Conservation (phyloP, 805 yeast genomes). For the Zygosaccharomyces kombuchaensis region DNA sequence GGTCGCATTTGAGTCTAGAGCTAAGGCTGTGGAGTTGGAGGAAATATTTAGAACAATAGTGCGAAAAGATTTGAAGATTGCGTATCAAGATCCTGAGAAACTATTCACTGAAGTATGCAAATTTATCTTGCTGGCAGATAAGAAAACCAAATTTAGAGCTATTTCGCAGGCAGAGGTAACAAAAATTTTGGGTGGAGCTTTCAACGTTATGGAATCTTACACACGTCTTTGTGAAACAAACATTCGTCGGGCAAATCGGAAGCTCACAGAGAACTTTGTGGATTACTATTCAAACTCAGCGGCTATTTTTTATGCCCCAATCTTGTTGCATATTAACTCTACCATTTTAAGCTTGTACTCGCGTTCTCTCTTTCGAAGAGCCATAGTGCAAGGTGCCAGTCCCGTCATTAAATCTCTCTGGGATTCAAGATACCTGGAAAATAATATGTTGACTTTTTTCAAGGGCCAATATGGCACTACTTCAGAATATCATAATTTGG, state of each 20-base stretch:
- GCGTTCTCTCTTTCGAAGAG: conserved; percentile 17
- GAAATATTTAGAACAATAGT: conserved; percentile 3
- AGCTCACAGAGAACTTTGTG: background rate
- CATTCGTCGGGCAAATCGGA: conserved; percentile 9
- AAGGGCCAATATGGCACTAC: conserved; percentile 6
- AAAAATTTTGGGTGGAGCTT: conserved; percentile 14
- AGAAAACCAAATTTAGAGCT: background rate
- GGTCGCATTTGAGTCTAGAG: conserved; percentile 9
- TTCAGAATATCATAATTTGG: conserved; percentile 8
- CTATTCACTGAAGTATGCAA: conserved; percentile 6
- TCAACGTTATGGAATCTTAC: conserved; percentile 17
- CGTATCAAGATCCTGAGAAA: conserved; percentile 2
- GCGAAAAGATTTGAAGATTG: background rate
- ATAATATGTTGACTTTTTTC: conserved; percentile 5
- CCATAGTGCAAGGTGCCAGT: conserved; percentile 13
- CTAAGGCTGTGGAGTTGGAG: conserved; percentile 4
- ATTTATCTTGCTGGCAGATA: conserved; percentile 4
- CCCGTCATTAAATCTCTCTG: conserved; percentile 3
- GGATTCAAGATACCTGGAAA: conserved; percentile 6
- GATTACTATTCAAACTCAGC: background rate
- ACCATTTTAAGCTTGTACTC: conserved; percentile 11
- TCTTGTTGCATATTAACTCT: conserved; percentile 6
- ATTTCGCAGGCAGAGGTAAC: background rate
- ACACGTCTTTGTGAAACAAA: conserved; percentile 14
- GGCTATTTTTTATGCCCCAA: conserved; percentile 6